phyloP scores from a whole-genome alignment of 768 basidiomycete species.

The Russula lepida region DNA sequence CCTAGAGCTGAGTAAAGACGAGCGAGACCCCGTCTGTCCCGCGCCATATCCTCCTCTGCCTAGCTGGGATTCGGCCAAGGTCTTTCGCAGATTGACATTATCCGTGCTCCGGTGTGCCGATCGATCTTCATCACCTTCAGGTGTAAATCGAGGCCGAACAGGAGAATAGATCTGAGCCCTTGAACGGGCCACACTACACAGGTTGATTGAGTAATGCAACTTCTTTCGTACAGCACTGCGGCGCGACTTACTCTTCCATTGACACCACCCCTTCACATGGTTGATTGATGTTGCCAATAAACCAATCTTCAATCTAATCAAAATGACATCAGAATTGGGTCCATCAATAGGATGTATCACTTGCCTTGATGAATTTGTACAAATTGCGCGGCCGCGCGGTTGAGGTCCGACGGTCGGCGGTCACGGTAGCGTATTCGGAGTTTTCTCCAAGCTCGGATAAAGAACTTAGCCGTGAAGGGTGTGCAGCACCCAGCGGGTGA shows the following conservation, averaged over 20 bases:
- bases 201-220: constrained; percentile 4
- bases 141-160: constrained; percentile 58
- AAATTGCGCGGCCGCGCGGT: constrained; percentile 82
- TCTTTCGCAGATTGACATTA: constrained; percentile 80
- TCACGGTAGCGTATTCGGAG: constrained; percentile 67
- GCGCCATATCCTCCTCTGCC: constrained; percentile 23
- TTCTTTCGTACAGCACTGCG: constrained; percentile 1
- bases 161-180: constrained; percentile 50
- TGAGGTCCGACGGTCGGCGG: constrained; percentile 55
- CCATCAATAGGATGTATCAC: constrained; percentile 18
- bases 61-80: constrained; percentile 44
- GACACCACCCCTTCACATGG: constrained; percentile 74
- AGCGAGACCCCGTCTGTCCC: constrained; percentile 33
- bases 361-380: constrained; percentile 86
- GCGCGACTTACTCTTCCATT: constrained; percentile 75
- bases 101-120: constrained; percentile 87
- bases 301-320: constrained; percentile 79
- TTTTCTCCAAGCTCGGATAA: constrained; percentile 75
- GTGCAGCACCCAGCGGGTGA: constrained; percentile 60
- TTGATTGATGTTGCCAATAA: constrained; percentile 65
- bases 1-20: constrained; percentile 54
- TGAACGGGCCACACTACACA: constrained; percentile 57
- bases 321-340: constrained; percentile 11
- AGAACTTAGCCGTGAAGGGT: constrained; percentile 65
- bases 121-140: constrained; percentile 50